phyloP scores from a whole-genome alignment of 2,329 filamentous ascomycete species.

The Fusarium mangiferae region DNA sequence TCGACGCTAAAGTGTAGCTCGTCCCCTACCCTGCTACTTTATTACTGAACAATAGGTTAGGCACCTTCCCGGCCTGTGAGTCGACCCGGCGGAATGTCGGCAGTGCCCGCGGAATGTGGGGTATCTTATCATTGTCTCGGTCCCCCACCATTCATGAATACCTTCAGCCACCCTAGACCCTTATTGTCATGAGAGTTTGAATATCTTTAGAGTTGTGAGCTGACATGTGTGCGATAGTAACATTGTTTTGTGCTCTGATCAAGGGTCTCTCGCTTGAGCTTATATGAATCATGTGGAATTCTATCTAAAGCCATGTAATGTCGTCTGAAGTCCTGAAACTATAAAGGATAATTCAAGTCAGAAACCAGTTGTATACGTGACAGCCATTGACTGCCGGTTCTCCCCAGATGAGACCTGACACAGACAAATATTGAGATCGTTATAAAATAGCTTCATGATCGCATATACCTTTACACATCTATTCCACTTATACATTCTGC shows the following conservation, averaged over 20 bases:
- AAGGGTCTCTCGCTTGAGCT: rapidly evolving
- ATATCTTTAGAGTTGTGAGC: background rate
- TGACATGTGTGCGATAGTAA: too few relatives aligned
- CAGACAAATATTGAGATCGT: too few relatives aligned
- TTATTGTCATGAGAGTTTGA: background rate
- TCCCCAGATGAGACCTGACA: rapidly evolving
- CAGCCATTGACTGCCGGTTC: rapidly evolving
- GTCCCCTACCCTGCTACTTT: slow-evolving; percentile 37
- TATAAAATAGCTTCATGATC: background rate
- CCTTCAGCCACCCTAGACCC: slow-evolving; percentile 26
- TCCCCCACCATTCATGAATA: slow-evolving; percentile 12
- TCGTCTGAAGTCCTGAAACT: rapidly evolving
- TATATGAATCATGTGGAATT: too few relatives aligned
- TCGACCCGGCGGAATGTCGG: slow-evolving; percentile 16
- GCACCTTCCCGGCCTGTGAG: background rate
- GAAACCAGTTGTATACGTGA: rapidly evolving
- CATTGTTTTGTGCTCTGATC: background rate
- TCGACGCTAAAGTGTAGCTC: slow-evolving; percentile 34
- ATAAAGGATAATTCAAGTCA: background rate
- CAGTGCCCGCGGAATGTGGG: slow-evolving; percentile 23
- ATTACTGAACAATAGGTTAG: background rate
- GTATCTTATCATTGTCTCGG: slow-evolving; percentile 36
- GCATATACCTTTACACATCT: rapidly evolving
- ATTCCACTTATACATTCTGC: background rate
- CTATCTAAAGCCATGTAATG: background rate